Conservation (phyloP, 129 eudicot genomes). For the Smallanthus sonchifolius region DNA sequence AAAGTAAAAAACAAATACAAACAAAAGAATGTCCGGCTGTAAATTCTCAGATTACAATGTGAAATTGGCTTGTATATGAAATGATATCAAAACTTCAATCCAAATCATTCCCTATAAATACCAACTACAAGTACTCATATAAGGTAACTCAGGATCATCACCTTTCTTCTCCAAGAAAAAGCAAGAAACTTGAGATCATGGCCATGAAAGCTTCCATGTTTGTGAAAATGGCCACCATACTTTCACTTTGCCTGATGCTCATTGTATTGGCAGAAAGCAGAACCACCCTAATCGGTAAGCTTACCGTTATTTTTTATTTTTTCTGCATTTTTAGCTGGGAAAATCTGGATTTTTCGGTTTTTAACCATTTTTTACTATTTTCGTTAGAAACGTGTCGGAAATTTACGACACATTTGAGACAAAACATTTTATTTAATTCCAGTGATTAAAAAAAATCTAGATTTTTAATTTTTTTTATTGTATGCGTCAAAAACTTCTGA, state of each 20-base stretch:
- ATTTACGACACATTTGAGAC: no score
- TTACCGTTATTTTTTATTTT: no score
- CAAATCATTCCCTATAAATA: not conserved
- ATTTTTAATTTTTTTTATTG: no score
- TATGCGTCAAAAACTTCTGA: no score
- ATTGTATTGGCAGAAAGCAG: conserved; percentile 15
- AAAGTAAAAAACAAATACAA: no score
- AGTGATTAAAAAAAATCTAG: no score
- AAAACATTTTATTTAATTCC: no score
- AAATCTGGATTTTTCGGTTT: no score
- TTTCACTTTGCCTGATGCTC: conserved; percentile 24
- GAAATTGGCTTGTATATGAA: not conserved
- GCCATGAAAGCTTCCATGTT: conserved; percentile 27
- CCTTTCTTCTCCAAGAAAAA: not conserved
- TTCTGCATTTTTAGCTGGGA: no score
- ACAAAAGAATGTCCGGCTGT: not conserved
- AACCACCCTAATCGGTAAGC: conserved; percentile 10
- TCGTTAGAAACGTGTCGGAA: no score
- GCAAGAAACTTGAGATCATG: not conserved
- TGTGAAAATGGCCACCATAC: conserved; percentile 7
- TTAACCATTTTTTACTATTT: no score
- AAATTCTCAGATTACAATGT: not conserved
- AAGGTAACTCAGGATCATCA: not conserved
- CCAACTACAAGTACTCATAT: not conserved
- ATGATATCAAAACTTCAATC: not conserved